A percentile compares a stretch with the other conserved stretches of the same genome.
Evolutionary conservation across 208 protist genomes (phyloP).

Genomic region (Leishmania martiniquensis): DNA sequence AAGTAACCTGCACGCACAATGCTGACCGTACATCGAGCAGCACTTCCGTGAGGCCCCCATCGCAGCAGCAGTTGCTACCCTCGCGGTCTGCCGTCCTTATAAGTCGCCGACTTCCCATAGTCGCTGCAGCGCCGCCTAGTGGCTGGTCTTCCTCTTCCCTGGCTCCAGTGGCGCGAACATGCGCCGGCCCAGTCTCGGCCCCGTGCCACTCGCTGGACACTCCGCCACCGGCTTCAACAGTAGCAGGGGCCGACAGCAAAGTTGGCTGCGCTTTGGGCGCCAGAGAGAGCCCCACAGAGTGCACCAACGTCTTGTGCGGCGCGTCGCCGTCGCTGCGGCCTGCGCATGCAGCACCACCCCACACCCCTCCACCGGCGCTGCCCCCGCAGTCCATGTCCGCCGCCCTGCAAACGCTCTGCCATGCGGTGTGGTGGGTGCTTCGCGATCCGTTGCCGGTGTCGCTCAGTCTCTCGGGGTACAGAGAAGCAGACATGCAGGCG

Average conservation of each 20-base stretch:
- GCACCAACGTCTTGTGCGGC: background rate
- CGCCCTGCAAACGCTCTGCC: slow-evolving; percentile 35
- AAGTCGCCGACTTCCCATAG: slow-evolving; percentile 1
- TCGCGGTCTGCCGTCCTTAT: background rate
- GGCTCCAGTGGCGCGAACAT: background rate
- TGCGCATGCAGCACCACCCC: background rate
- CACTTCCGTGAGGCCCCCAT: background rate
- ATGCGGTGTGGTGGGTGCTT: slow-evolving; percentile 57
- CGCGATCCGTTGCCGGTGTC: slow-evolving; percentile 39
- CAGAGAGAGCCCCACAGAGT: background rate
- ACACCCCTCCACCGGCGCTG: background rate
- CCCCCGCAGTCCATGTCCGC: background rate
- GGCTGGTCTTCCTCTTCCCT: background rate
- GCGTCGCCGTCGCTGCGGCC: background rate
- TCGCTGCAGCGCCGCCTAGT: background rate
- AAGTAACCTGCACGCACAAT: background rate
- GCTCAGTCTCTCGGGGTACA: slow-evolving; percentile 44
- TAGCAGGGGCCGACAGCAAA: background rate
- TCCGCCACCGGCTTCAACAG: background rate
- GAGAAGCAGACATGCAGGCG: slow-evolving; percentile 27
- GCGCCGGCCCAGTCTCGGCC: background rate
- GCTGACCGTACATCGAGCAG: background rate
- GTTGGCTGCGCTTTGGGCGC: background rate
- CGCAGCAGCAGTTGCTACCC: background rate
- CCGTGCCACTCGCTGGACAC: background rate